Base-by-base conservation (phyloP, 1,284 basidiomycete genomes). In the Xerocomus amazonicus region DNA sequence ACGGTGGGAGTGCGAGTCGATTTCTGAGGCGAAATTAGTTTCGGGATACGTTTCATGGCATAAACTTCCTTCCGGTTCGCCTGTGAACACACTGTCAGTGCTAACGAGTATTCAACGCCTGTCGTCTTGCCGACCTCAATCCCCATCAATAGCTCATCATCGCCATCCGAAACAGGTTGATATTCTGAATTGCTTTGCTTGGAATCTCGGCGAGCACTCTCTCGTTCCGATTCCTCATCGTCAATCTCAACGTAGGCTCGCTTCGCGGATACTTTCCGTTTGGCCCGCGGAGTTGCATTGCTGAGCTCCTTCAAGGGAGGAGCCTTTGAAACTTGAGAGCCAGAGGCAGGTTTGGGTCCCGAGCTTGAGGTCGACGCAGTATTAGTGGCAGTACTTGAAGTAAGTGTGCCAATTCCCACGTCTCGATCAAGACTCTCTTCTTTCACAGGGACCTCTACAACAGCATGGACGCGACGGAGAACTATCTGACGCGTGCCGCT, bases 81-180 rank as follows among this genome's bases (percentile, higher is more conserved):
- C 71, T 73, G 52, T 43, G 45, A 53, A 19, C 49, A 40, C 16
- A 28, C 16, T 3, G 26, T 62, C 12, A 59, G 45, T 31, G 14
- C 45, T 31, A 50, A 40, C 43, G 27, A 3, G 27, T 12, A 36
- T 29, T 29, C 19, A 17, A 39, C 13, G 14, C 16, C 47, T 9
- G 14, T 45, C 29, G 23, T 16, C 49, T 31, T 45, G 56, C 70
- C 54, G 43, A 81, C 81, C 69, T 74, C 72, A 26, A 70, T 66
- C 28, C 77, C 76, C 62, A 83, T 73, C 71, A 76, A 72, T 28
- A 83, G 56, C 56, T 83, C 80, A 52, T 83, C 79, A 10, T 80
- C 78, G 17, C 74, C 80, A 16, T 77, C 74, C n/a, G 63, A 65
- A 43, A 63, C 56, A 40, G 59, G 56, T 10, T 54, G 59, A 8